phyloP scores from a whole-genome alignment of 768 basidiomycete genomes.

The Xerocomellus chrysenteron region DNA sequence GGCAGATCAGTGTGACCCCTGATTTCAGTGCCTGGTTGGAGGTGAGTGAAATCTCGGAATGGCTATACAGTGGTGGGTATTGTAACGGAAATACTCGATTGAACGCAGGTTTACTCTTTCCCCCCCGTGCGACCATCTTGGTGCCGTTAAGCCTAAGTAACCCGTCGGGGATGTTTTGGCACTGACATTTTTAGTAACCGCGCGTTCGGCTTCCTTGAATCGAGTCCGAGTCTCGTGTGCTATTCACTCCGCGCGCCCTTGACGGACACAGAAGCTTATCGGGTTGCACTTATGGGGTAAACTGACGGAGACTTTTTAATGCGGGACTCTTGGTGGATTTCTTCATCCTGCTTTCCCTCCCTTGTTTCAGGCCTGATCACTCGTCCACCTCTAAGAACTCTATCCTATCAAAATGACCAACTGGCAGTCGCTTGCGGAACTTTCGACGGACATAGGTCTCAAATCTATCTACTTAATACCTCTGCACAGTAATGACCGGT shows the following conservation, averaged over 20 bases:
- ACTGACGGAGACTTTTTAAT: conserved; percentile 12
- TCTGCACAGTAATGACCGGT: neutral
- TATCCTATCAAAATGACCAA: conserved; percentile 34
- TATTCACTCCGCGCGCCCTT: neutral
- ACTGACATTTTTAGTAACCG: conserved; percentile 8
- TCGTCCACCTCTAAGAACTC: neutral
- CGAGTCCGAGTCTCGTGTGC: neutral
- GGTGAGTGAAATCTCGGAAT: conserved; percentile 2
- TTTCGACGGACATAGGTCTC: conserved; percentile 39
- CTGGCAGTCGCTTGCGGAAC: conserved; percentile 40
- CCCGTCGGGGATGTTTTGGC: conserved; percentile 5
- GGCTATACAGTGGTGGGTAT: neutral
- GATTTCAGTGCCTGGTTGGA: neutral
- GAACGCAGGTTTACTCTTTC: conserved; percentile 4
- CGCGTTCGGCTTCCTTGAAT: conserved; percentile 19
- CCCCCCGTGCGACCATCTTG: conserved; percentile 12
- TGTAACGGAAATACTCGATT: conserved; percentile 4
- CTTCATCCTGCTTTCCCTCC: neutral
- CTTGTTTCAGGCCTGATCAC: neutral
- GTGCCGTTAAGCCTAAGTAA: conserved; percentile 17
- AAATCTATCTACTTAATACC: neutral
- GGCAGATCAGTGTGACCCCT: neutral
- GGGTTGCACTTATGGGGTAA: conserved; percentile 1
- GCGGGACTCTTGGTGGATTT: neutral
- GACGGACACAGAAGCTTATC: conserved; percentile 16